Conservation (phyloP, 345 rosid genomes). For the Cardiospermum halicacabum region DNA sequence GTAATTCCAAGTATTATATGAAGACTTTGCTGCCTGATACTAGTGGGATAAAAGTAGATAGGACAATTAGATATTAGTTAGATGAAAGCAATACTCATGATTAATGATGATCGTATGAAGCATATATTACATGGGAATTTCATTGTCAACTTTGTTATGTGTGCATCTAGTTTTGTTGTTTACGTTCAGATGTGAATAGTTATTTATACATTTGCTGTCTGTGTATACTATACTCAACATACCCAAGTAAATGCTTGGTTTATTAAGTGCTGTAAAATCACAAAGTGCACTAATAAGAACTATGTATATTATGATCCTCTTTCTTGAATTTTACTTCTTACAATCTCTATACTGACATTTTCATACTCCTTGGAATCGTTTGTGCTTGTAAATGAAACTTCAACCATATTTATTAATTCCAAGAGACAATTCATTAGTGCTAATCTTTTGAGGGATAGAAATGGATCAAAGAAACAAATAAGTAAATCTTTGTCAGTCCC, state of each 20-base stretch:
- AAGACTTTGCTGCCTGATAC: conserved; percentile 72
- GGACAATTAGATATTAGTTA: conserved; percentile 16
- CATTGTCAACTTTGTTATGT: background rate
- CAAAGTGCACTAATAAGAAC: background rate
- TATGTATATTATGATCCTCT: too few relatives aligned
- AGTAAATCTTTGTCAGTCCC: background rate
- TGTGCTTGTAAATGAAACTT: background rate
- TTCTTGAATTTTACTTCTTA: too few relatives aligned
- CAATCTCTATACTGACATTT: background rate
- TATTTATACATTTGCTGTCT: background rate
- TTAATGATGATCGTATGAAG: background rate
- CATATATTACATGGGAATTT: background rate
- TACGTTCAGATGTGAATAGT: background rate
- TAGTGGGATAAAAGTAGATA: conserved; percentile 56
- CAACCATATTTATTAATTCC: too few relatives aligned
- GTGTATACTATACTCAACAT: background rate
- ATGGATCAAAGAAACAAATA: background rate
- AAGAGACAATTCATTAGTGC: background rate
- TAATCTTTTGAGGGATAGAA: background rate
- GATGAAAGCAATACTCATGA: conserved; percentile 9
- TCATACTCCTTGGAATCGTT: background rate
- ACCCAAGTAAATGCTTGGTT: background rate
- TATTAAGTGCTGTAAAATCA: background rate
- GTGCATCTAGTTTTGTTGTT: background rate
- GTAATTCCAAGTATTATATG: conserved; percentile 76